Conservation (phyloP, 805 yeast genomes). For the Torulaspora gathmanii region DNA sequence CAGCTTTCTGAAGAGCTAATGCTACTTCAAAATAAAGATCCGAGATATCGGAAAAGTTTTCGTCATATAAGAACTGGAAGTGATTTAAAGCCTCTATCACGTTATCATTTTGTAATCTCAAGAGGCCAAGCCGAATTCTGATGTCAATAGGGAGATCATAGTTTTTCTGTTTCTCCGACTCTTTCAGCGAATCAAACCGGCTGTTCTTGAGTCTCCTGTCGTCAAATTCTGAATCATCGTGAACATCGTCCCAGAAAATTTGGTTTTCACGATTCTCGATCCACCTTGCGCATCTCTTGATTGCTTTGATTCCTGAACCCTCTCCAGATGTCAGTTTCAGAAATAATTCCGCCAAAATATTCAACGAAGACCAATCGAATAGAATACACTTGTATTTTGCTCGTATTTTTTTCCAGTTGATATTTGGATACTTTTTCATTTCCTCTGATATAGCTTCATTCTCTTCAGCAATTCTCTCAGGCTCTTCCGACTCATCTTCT, state of each 20-base stretch:
- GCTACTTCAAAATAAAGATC: slow-evolving; percentile 81
- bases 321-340: slow-evolving; percentile 52
- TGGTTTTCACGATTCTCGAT: slow-evolving; percentile 61
- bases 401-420: slow-evolving; percentile 31
- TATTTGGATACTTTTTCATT: slow-evolving; percentile 26
- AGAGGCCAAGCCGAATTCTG: slow-evolving; percentile 69
- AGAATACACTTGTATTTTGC: slow-evolving; percentile 39
- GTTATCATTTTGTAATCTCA: slow-evolving; percentile 62
- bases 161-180: slow-evolving; percentile 36
- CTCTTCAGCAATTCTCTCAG: slow-evolving; percentile 16
- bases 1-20: slow-evolving; percentile 60
- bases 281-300: slow-evolving; percentile 78
- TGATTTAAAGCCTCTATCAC: slow-evolving; percentile 70
- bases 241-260: slow-evolving; percentile 42
- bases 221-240: slow-evolving; percentile 81
- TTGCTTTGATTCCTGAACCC: slow-evolving; percentile 55
- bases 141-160: slow-evolving; percentile 78
- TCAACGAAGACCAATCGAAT: slow-evolving; percentile 86
- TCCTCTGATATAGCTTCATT: slow-evolving; percentile 24
- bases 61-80: slow-evolving; percentile 53
- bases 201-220: slow-evolving; percentile 51
- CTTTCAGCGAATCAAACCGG: slow-evolving; percentile 40
- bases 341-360: slow-evolving; percentile 76
- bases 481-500: slow-evolving; percentile 14
- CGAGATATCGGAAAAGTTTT: slow-evolving; percentile 54